Evolutionary conservation across 306 rosid genomes (phyloP).

Genomic region (Vicia sativa): DNA sequence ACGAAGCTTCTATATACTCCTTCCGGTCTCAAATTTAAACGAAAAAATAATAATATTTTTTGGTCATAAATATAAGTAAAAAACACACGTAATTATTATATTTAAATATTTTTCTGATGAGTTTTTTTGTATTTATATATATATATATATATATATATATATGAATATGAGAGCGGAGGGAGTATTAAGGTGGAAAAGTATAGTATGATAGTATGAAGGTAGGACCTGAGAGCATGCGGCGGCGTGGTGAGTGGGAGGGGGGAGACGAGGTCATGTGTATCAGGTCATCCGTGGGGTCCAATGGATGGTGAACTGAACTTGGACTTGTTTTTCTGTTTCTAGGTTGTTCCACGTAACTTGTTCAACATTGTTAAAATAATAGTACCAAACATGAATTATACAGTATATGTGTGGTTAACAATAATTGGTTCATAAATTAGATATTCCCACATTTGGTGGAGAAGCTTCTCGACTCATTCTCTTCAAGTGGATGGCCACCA

Average conservation of each 20-base stretch:
- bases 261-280: constrained; percentile 4
- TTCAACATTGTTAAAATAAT: background rate
- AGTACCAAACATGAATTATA: background rate
- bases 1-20: background rate
- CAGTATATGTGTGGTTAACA: background rate
- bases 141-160: no score
- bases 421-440: background rate
- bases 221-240: background rate
- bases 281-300: no score
- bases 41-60: no score
- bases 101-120: no score
- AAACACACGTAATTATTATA: no score
- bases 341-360: background rate
- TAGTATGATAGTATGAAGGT: no score
- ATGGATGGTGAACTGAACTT: background rate
- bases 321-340: background rate
- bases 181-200: constrained; percentile 25
- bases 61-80: no score
- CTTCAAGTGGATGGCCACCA: background rate
- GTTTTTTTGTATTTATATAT: no score
- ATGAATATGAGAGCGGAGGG: no score
- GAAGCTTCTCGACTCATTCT: background rate
- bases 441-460: background rate
- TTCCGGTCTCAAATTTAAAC: no score
- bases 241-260: constrained; percentile 13